phyloP scores from a whole-genome alignment of 768 basidiomycete genomes.

The Rhodotorula taiwanensis region DNA sequence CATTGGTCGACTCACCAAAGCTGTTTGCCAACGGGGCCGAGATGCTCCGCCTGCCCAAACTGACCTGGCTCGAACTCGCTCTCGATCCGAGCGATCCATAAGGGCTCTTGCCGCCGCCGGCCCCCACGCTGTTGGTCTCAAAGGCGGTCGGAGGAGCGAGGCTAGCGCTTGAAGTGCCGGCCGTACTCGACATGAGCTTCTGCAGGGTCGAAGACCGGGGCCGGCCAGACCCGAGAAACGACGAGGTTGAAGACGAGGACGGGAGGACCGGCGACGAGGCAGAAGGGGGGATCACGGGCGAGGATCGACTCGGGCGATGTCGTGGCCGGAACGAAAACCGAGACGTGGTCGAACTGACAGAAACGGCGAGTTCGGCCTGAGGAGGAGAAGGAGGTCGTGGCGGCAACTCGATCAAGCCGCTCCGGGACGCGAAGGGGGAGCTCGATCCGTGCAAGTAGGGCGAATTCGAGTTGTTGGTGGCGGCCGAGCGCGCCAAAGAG shows the following conservation, averaged over 20 bases:
- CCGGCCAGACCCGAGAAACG: neutral
- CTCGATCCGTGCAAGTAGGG: conserved; percentile 7
- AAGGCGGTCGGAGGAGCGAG: neutral
- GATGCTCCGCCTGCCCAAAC: conserved; percentile 20
- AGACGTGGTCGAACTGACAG: neutral
- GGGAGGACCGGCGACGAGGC: neutral
- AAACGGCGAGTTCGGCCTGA: neutral
- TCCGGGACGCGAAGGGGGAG: conserved; percentile 24
- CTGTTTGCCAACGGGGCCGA: conserved; percentile 29
- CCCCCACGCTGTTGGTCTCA: neutral
- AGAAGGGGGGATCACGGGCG: conserved; percentile 9
- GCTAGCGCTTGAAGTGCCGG: neutral
- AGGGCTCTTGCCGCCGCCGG: conserved; percentile 24
- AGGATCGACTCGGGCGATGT: conserved; percentile 5
- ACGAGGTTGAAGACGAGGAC: neutral
- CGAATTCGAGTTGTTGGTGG: neutral
- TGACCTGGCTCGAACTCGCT: conserved; percentile 9
- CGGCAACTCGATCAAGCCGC: conserved; percentile 26
- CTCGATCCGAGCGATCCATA: conserved; percentile 13
- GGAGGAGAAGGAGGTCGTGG: neutral
- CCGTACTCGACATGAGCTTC: conserved; percentile 3
- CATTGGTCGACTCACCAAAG: conserved; percentile 17
- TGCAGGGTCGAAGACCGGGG: conserved; percentile 23
- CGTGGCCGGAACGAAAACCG: neutral
- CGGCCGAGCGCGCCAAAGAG: neutral